Base-by-base conservation (phyloP, 2,329 filamentous ascomycete genomes). In the Whalleya microplaca region DNA sequence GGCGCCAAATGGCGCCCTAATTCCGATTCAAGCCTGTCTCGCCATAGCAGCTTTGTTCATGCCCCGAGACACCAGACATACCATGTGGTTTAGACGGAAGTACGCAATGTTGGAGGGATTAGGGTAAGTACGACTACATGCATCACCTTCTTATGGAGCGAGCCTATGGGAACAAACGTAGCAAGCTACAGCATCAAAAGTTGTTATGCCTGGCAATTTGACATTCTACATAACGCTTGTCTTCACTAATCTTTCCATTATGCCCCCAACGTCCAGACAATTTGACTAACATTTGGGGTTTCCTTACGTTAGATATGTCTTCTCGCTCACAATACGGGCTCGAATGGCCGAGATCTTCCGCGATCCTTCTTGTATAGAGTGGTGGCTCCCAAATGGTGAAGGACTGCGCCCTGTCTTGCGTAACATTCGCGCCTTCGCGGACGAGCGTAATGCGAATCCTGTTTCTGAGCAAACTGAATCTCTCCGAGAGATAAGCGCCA, bases 361-460 rank as follows among this genome's bases (percentile, higher is more conserved):
- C 57, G 84, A 91, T 43, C 82, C 85, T 14, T 85, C 87, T 19
- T 85, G 92, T 51, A 84, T 84, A 44, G 81, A 88, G 55, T 97
- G 92, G 91, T 99, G 95, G 95, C 82, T 97, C 2, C 91, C 92
- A 2, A 84, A 95, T 71, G 85, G 91, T 60, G 89, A 94, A 75
- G 86, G 84, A 1, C 90, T 90, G 66, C 88, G 84, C 10, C 83
- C 84, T 0, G 84, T 96, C 42, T 80, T 97, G 51, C 87, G 87
- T 49, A 88, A 84, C 51, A 87, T 96, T 59, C 88, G 93, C 19
- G 83, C 85, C 42, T 93, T 96, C 73, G 91, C 92, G 23, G 87
- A 91, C 65, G 91, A 95, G 62, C 84, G 91, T 46, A 90, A 85
- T 57, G 77, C 83, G 7, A 84, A 79, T 19, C 84, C 83, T 0